A percentile compares a stretch with the other conserved stretches of the same genome.
Evolutionary conservation across 2,329 filamentous ascomycete genomes (phyloP).

Genomic region (Pseudopithomyces chartarum): DNA sequence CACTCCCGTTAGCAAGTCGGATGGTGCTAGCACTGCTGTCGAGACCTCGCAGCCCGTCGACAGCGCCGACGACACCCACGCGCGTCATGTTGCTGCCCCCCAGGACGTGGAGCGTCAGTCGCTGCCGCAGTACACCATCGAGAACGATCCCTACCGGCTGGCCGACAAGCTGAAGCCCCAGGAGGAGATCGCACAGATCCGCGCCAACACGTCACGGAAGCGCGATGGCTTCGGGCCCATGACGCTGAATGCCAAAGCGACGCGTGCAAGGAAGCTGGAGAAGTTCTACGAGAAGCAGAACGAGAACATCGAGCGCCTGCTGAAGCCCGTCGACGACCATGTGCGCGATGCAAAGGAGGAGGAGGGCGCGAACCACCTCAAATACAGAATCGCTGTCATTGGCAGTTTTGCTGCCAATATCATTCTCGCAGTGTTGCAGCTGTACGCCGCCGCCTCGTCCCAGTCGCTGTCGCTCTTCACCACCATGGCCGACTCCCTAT

Average conservation of each 20-base stretch:
- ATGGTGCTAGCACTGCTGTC: slow-evolving; percentile 47
- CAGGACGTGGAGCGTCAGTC: slow-evolving; percentile 54
- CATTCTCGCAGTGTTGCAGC: slow-evolving; percentile 75
- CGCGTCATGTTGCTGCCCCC: slow-evolving; percentile 38
- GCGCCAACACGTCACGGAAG: slow-evolving; percentile 80
- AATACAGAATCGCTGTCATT: slow-evolving; percentile 70
- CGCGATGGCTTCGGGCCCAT: slow-evolving; percentile 60
- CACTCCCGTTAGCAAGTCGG: slow-evolving; percentile 22
- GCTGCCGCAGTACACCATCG: slow-evolving; percentile 63
- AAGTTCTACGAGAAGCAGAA: slow-evolving; percentile 92
- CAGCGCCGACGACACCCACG: slow-evolving; percentile 41
- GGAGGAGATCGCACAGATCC: slow-evolving; percentile 76
- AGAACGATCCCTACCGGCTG: slow-evolving; percentile 82
- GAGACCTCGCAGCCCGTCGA: slow-evolving; percentile 35
- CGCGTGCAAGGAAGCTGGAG: slow-evolving; percentile 64
- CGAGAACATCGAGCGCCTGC: slow-evolving; percentile 85
- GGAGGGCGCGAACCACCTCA: slow-evolving; percentile 79
- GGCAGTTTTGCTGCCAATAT: slow-evolving; percentile 80
- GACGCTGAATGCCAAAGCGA: slow-evolving; percentile 47
- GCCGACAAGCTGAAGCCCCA: slow-evolving; percentile 77
- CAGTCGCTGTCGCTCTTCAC: slow-evolving; percentile 95
- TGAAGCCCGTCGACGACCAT: slow-evolving; percentile 94
- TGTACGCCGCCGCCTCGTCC: slow-evolving; percentile 86
- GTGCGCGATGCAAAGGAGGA: slow-evolving; percentile 79
- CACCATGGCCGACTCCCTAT: slow-evolving; percentile 94